Conservation (phyloP, 495 filamentous ascomycete genomes). For the Saxophila tyrrhenica region DNA sequence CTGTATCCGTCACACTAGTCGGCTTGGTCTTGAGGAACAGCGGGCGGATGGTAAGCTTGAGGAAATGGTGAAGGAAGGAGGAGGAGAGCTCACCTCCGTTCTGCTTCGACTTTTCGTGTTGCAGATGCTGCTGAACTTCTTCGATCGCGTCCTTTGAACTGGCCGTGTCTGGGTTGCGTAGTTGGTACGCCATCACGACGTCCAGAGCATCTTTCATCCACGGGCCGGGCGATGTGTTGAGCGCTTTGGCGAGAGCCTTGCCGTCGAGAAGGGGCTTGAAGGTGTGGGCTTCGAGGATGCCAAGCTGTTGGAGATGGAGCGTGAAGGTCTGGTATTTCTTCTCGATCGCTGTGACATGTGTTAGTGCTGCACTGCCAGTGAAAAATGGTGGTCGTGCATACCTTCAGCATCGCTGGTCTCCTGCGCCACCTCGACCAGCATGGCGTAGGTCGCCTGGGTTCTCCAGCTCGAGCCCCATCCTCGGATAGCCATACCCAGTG, state of each 20-base stretch:
- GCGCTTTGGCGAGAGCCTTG: slow-evolving; percentile 44
- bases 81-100: slow-evolving; percentile 30
- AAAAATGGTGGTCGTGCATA: slow-evolving; percentile 2
- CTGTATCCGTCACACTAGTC: slow-evolving; percentile 17
- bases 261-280: slow-evolving; percentile 40
- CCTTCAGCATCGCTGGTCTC: neutral
- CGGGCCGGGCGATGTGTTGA: slow-evolving; percentile 53
- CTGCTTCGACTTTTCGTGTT: neutral
- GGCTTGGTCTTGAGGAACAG: slow-evolving; percentile 26
- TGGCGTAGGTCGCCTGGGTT: slow-evolving; percentile 55
- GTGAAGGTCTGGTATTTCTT: slow-evolving; percentile 44
- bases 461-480: slow-evolving; percentile 65
- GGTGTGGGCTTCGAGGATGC: slow-evolving; percentile 34
- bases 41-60: slow-evolving; percentile 34
- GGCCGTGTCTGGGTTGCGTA: slow-evolving; percentile 56
- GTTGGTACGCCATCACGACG: slow-evolving; percentile 70
- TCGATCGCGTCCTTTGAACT: slow-evolving; percentile 54
- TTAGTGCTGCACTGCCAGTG: slow-evolving; percentile 6
- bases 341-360: slow-evolving; percentile 28
- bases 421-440: slow-evolving; percentile 27
- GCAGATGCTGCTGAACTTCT: slow-evolving; percentile 36
- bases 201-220: slow-evolving; percentile 71
- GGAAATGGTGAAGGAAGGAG: slow-evolving; percentile 28
- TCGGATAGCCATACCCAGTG: slow-evolving; percentile 67
- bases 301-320: slow-evolving; percentile 37